phyloP scores from a whole-genome alignment of 139 green algal genomes.

The Astrephomene gubernaculifera region DNA sequence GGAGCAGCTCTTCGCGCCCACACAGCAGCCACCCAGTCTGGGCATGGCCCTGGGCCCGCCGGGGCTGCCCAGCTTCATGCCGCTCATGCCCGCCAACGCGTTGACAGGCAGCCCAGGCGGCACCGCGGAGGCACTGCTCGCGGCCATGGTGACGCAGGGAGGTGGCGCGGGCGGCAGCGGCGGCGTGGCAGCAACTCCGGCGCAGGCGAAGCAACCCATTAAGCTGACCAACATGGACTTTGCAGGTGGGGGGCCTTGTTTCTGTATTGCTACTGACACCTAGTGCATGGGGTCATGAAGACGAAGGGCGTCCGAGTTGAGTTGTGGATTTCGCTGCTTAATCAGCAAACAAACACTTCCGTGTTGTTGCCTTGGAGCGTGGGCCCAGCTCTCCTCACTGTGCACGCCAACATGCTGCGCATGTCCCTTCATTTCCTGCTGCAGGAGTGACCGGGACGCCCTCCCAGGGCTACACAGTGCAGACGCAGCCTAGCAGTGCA shows the following conservation, averaged over 20 bases:
- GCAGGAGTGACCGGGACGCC: not conserved
- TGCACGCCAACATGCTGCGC: too few species aligned
- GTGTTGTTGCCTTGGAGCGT: too few species aligned
- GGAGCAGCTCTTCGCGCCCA: constrained; percentile 35
- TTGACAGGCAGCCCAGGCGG: not conserved
- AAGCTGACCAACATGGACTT: constrained; percentile 42
- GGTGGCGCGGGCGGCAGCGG: not conserved
- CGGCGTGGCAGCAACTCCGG: not conserved
- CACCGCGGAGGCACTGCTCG: constrained; percentile 1
- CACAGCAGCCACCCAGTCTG: not conserved
- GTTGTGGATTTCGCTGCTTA: too few species aligned
- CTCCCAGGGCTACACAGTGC: not conserved
- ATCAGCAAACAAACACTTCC: too few species aligned
- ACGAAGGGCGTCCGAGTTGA: too few species aligned
- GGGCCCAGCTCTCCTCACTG: too few species aligned
- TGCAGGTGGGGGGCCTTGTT: not conserved
- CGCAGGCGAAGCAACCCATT: not conserved
- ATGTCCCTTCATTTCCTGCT: not conserved
- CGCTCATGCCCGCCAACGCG: not conserved
- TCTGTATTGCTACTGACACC: too few species aligned
- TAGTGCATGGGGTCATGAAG: too few species aligned
- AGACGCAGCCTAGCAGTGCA: too few species aligned
- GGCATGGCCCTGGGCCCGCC: constrained; percentile 1
- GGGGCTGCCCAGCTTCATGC: not conserved
- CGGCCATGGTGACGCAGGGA: not conserved